Base-by-base conservation (phyloP, 106 monocot genomes). In the Dendrobium nobile region DNA sequence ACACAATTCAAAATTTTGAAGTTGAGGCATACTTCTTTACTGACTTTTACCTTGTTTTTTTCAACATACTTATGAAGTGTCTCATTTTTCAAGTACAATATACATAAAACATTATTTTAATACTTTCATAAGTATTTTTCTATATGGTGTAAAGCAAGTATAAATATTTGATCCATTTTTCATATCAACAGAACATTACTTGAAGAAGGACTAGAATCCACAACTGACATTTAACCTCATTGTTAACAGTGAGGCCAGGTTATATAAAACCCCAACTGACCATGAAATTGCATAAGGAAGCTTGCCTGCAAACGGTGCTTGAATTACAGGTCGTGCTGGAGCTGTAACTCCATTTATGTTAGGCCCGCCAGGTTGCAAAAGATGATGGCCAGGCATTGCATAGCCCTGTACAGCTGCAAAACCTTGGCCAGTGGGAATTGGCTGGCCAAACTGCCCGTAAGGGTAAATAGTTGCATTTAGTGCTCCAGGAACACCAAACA, bases 401-500 rank as follows among this genome's bases (percentile, higher is more conserved):
- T 94, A 89, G 16, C 86, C 84, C 51, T 51, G 51, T 13, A 51
- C 51, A 51, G 51, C 51, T 24, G 85, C 77, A 82, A 91, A 89
- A 7, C 86, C 84, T 83, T 84, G 85, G 73, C 88, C 86, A 82
- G 81, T 55, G 44, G 90, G 79, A 75, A 88, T 44, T 67, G 82
- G 80, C 41, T 87, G 94, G n/a, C 75, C 77, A 42, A 85, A 67
- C 78, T 88, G 92, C 48, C 88, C 92, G 75, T 87, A 80, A 54
- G 88, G 88, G 82, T 88, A 88, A 64, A 87, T 64, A 31, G 85
- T 77, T 55, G 88, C 64, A 61, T 85, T 89, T 73, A 77, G 79
- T 45, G 89, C 47, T 43, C 92, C 89, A 54, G 92, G 90, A 73
- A 86, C 83, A 54, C 95, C 84, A 84, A 91, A 88, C 33, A 95